Evolutionary conservation across 768 basidiomycete species (phyloP).

Genomic region (Leccinum rimulosum): DNA sequence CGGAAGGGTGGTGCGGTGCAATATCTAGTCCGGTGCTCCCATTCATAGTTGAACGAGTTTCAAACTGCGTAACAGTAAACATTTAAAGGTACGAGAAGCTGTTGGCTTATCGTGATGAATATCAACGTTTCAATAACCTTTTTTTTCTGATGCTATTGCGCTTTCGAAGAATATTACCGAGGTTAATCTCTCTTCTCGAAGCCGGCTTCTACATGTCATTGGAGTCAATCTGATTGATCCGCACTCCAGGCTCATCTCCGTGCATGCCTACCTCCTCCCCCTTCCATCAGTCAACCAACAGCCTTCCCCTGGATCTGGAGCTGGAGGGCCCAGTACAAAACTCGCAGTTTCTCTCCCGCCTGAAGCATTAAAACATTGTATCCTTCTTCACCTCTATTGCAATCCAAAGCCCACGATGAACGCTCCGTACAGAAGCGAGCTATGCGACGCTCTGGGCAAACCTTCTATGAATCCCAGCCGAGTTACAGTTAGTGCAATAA

Average conservation of each 20-base stretch:
- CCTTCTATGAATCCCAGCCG: too few relatives aligned
- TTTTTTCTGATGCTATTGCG: neutral
- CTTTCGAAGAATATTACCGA: neutral
- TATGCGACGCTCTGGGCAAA: neutral
- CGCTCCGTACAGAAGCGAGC: neutral
- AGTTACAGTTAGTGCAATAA: neutral
- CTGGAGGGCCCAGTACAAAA: slow-evolving; percentile 1
- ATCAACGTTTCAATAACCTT: neutral
- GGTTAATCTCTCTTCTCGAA: neutral
- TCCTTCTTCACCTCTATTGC: neutral
- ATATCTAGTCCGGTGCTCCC: neutral
- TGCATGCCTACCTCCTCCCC: neutral
- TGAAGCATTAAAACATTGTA: too few relatives aligned
- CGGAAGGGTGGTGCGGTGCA: neutral
- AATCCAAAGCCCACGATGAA: neutral
- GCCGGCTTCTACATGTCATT: neutral
- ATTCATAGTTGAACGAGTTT: too few relatives aligned
- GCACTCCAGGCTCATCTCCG: neutral
- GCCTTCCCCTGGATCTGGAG: neutral
- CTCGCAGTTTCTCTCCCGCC: neutral
- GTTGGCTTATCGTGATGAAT: neutral
- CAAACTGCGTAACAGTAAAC: neutral
- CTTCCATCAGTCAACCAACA: neutral
- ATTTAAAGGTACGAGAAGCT: too few relatives aligned
- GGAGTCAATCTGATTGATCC: neutral